These are phyloP conservation scores for Lasiodiplodia citricola DNA, from an alignment of 2,329 filamentous ascomycete species.

Conservation along the genomic window DNA sequence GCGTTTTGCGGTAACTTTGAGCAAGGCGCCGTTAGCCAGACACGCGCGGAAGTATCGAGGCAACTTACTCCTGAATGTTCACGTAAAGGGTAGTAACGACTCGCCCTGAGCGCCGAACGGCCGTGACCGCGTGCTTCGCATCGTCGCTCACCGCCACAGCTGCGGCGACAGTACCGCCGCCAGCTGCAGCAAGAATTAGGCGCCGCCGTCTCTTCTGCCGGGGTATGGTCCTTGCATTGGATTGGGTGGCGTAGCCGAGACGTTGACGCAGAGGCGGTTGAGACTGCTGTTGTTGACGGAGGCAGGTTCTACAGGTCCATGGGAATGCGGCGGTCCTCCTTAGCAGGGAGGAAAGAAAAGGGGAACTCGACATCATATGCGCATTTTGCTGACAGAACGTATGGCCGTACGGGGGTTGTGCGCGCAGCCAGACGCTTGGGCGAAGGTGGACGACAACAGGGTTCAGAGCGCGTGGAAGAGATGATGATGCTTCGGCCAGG, in stretches of 20 bases:
- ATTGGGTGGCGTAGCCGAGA: constrained; percentile 32
- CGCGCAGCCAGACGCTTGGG: background rate
- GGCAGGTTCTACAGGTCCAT: constrained; percentile 45
- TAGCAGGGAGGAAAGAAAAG: constrained; percentile 35
- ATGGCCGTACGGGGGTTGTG: background rate
- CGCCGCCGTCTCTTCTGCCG: constrained; percentile 37
- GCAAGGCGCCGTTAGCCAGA: constrained; percentile 29
- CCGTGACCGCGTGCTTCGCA: constrained; percentile 76
- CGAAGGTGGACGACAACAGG: constrained; percentile 13
- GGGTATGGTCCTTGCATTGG: constrained; percentile 27
- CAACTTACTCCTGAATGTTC: constrained; percentile 84
- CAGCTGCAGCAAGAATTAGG: constrained; percentile 37
- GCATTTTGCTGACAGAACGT: constrained; percentile 30
- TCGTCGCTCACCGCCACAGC: constrained; percentile 65
- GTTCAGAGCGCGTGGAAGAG: constrained; percentile 17
- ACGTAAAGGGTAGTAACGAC: constrained; percentile 76
- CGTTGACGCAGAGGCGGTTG: constrained; percentile 31
- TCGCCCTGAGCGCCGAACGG: constrained; percentile 76
- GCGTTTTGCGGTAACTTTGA: constrained; percentile 81
- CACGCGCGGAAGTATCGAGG: background rate
- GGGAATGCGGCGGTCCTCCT: constrained; percentile 37
- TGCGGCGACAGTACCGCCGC: constrained; percentile 44
- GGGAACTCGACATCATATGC: constrained; percentile 39
- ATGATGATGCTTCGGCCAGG: constrained; percentile 20
- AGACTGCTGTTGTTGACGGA: constrained; percentile 33